Percentiles rank a stretch among this genome's conserved stretches.
Evolutionary conservation across 306 rosid species (phyloP).

Genomic region (Acacia melanoxylon): DNA sequence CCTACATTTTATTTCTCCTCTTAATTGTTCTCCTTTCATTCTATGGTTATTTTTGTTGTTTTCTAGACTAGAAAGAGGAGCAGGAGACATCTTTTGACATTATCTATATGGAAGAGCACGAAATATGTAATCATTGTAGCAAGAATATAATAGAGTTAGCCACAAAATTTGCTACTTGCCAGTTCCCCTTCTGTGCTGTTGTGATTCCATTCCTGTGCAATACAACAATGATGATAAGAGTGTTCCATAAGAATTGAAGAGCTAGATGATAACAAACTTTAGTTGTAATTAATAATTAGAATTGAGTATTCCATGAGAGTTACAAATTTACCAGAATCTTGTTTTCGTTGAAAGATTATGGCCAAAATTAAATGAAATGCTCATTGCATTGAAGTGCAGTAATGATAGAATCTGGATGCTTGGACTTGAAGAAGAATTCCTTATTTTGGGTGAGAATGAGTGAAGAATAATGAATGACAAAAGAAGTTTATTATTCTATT

Average conservation of each 20-base stretch:
- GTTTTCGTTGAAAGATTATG: too few species aligned
- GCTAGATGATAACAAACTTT: background rate
- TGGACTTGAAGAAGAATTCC: background rate
- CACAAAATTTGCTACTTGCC: slow-evolving; percentile 11
- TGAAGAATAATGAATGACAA: background rate
- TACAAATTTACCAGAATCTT: too few species aligned
- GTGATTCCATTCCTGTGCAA: slow-evolving; percentile 16
- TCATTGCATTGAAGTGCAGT: background rate
- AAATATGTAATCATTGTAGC: slow-evolving; percentile 47
- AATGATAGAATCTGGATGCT: background rate
- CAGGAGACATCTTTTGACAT: slow-evolving; percentile 52
- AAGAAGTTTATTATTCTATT: background rate
- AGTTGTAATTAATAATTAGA: background rate
- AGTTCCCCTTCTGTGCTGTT: slow-evolving; percentile 16
- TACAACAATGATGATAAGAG: background rate
- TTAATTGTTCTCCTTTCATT: background rate
- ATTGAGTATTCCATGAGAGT: background rate
- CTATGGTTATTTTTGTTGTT: slow-evolving; percentile 9
- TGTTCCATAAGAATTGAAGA: background rate
- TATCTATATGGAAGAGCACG: slow-evolving; percentile 43
- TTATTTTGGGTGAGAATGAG: background rate
- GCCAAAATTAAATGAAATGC: too few species aligned
- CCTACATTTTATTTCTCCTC: slow-evolving; percentile 29
- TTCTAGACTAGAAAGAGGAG: slow-evolving; percentile 32
- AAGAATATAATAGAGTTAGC: slow-evolving; percentile 42